These are phyloP conservation scores for Solanum phureja DNA, from an alignment of 257 asterid species.

Conservation along the genomic window DNA sequence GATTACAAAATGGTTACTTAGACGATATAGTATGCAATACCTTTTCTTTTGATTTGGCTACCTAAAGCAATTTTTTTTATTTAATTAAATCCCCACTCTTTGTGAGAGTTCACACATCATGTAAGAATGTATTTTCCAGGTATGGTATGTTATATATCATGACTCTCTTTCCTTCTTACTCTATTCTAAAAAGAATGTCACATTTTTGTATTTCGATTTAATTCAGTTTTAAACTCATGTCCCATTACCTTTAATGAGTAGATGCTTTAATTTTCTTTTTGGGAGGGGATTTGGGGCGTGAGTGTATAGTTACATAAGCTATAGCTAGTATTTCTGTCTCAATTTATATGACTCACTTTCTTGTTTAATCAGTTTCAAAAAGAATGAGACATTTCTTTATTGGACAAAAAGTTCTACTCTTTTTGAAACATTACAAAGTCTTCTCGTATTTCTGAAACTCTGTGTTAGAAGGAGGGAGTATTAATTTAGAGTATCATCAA, in stretches of 20 bases:
- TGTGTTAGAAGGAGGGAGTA: not conserved
- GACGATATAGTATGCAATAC: not conserved
- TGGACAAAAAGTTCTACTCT: not conserved
- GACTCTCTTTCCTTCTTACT: not conserved
- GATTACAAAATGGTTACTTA: not conserved
- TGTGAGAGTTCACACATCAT: not conserved
- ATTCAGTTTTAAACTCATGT: not conserved
- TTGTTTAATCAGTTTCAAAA: no score
- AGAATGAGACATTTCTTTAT: no score
- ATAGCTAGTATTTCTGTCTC: no score
- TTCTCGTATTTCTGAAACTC: no score
- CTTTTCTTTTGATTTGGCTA: not conserved
- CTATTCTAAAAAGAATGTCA: not conserved
- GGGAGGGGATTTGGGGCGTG: not conserved
- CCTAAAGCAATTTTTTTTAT: not conserved
- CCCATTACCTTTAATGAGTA: not conserved
- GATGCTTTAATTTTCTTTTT: no score
- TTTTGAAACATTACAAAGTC: no score
- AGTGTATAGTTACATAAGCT: no score
- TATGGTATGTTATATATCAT: not conserved
- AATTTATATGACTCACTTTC: not conserved
- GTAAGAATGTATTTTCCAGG: not conserved
- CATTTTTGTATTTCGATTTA: no score
- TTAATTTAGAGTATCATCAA: not conserved
- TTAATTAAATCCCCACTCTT: not conserved